Evolutionary conservation across 2,329 filamentous ascomycete genomes (phyloP).

Genomic region (Albophoma yamanashiensis): DNA sequence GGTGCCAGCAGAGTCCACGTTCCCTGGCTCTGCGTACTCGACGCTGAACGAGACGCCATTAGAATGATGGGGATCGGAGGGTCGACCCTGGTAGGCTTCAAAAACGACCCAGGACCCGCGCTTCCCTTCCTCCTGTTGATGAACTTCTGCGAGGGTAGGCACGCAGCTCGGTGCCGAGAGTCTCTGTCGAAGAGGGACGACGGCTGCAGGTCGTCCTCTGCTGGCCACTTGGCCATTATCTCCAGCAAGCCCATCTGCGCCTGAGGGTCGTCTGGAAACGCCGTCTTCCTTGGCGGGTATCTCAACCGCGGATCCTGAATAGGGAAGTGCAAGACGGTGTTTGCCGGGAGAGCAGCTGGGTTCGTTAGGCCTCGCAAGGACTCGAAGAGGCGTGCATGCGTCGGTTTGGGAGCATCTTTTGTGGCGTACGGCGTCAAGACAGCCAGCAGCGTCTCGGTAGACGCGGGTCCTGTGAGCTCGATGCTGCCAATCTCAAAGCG

Average conservation of each 20-base stretch:
- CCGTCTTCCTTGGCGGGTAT: conserved; percentile 56
- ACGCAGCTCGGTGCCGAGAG: conserved; percentile 52
- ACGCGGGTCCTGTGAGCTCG: conserved; percentile 53
- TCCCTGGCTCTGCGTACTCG: conserved; percentile 43
- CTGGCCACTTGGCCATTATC: conserved; percentile 56
- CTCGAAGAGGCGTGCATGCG: conserved; percentile 38
- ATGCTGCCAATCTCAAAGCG: conserved; percentile 57
- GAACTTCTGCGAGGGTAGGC: conserved; percentile 63
- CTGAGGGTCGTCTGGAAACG: conserved; percentile 26
- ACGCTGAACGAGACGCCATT: conserved; percentile 44
- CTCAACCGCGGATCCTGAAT: conserved; percentile 70
- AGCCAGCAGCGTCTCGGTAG: conserved; percentile 66
- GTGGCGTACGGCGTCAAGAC: conserved; percentile 47
- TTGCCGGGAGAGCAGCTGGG: conserved; percentile 56
- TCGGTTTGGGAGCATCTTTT: conserved; percentile 13
- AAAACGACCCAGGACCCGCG: conserved; percentile 50
- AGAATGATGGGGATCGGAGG: conserved; percentile 70
- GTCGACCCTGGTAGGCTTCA: conserved; percentile 49
- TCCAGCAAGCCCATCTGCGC: conserved; percentile 38
- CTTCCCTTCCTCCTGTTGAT: conserved; percentile 67
- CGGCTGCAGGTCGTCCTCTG: conserved; percentile 38
- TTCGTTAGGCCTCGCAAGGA: conserved; percentile 52
- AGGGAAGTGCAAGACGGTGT: conserved; percentile 61
- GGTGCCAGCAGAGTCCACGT: conserved; percentile 79
- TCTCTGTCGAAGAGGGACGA: conserved; percentile 58